These are phyloP conservation scores for Trifolium pratense DNA, from an alignment of 306 rosid species.

Conservation along the genomic window DNA sequence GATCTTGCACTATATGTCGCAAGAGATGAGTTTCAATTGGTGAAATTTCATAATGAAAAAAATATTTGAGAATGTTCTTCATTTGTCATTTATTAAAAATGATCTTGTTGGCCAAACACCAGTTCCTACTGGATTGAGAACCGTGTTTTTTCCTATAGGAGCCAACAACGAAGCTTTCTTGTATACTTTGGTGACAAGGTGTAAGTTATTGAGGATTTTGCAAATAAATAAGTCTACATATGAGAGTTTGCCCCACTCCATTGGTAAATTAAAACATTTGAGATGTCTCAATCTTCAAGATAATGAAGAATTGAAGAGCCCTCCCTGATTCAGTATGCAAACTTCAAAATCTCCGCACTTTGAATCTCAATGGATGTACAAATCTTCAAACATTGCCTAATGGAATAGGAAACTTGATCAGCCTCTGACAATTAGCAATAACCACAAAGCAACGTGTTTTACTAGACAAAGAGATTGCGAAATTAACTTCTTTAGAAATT, in stretches of 20 bases:
- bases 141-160: background rate
- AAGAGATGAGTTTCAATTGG: background rate
- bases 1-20: slow-evolving; percentile 23
- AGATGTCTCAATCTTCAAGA: background rate
- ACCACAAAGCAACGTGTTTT: slow-evolving; percentile 2
- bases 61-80: background rate
- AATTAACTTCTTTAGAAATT: slow-evolving; percentile 9
- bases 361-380: background rate
- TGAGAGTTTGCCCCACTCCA: background rate
- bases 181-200: background rate
- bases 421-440: background rate
- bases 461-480: slow-evolving; percentile 3
- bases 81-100: slow-evolving; percentile 15
- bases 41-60: background rate
- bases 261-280: slow-evolving; percentile 27
- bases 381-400: background rate
- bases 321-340: slow-evolving; percentile 11
- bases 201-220: slow-evolving; percentile 1
- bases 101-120: background rate
- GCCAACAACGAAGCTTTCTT: slow-evolving; percentile 11
- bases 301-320: background rate
- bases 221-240: background rate
- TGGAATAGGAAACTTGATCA: slow-evolving; percentile 17
- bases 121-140: background rate
- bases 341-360: background rate